Evolutionary conservation across 495 filamentous ascomycete genomes (phyloP), one percentile per base, ranked within the genome.

Genomic region (Thermothielavioides terrestris): DNA sequence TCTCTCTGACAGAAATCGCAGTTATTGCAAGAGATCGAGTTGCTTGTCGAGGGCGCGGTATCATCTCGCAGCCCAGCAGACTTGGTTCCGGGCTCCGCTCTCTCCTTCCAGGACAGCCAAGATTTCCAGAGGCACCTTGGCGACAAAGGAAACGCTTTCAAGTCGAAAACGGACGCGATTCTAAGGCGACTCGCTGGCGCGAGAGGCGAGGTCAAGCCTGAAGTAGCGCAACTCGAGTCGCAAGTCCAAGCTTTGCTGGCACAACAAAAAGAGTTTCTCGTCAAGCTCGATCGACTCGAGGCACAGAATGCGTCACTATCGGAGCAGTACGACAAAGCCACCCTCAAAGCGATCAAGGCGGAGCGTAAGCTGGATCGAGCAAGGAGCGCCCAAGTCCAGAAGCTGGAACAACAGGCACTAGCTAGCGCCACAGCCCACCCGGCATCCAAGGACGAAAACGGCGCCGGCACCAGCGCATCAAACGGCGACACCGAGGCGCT

Each of bases 281-380:
- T 81, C 10, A 85, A 92, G 56, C 68, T 94, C 39, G 88, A 92
- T 50, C 79, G 82, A 45, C 72, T 88, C 2, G 73, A 82, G 27
- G 68, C 80, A 8, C 89, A 96, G 54, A 90, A 92, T 55, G 82
- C 94, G 41, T 80, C 86, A 54, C 74, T 94, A 11, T 85, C 84
- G 38, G 85, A 89, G 41, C 83, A 88, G 42, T 72, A 95, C 10
- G 88, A 95, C 53, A 79, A 75, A 44, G 91, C 92, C 4, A 91
- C 88, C 3, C 70, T 91, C 31, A 83, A 92, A 46, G 95, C 94
- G 56, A 86, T 96, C 78, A 83, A 89, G 50, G 92, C 92, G 3
- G 92, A 97, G 61, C 91, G 91, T 69, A 88, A 86, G 64, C 75
- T 96, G 14, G 92, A 98, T 63, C 81, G 92, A 28, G 80, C 82